phyloP scores from a whole-genome alignment of 2,329 filamentous ascomycete species.

The Phialophora macrospora region DNA sequence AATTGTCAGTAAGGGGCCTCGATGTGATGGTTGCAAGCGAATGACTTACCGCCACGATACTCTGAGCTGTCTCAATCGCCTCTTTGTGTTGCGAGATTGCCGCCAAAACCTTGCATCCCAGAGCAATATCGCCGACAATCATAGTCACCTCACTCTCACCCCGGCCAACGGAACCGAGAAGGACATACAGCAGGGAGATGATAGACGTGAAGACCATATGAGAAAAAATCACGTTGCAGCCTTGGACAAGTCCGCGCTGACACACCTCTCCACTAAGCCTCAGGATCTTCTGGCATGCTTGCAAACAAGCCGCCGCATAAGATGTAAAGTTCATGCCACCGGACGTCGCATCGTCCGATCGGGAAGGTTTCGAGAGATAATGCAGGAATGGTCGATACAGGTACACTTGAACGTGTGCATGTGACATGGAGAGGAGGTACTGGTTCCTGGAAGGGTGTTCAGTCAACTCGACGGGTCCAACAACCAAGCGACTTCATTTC shows the following conservation, averaged over 20 bases:
- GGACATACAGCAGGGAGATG: conserved; percentile 6
- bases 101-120: background rate
- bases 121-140: background rate
- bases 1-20: background rate
- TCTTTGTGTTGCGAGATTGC: background rate
- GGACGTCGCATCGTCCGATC: background rate
- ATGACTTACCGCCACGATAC: background rate
- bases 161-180: background rate
- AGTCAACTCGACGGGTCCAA: background rate
- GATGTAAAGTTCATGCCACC: conserved; percentile 2
- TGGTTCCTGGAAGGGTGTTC: background rate
- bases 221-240: conserved; percentile 27
- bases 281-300: conserved; percentile 16
- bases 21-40: background rate
- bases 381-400: conserved; percentile 18
- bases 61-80: background rate
- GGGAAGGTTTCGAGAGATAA: conserved; percentile 8
- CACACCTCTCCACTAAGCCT: conserved; percentile 3
- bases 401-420: conserved; percentile 18
- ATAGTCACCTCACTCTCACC: background rate
- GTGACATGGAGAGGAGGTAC: conserved; percentile 19
- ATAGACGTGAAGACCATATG: conserved; percentile 37
- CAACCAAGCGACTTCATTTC: too few relatives aligned
- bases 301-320: conserved; percentile 10
- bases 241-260: conserved; percentile 6